phyloP scores from a whole-genome alignment of 768 basidiomycete species.

The Pilatotrama ljubarskyi region DNA sequence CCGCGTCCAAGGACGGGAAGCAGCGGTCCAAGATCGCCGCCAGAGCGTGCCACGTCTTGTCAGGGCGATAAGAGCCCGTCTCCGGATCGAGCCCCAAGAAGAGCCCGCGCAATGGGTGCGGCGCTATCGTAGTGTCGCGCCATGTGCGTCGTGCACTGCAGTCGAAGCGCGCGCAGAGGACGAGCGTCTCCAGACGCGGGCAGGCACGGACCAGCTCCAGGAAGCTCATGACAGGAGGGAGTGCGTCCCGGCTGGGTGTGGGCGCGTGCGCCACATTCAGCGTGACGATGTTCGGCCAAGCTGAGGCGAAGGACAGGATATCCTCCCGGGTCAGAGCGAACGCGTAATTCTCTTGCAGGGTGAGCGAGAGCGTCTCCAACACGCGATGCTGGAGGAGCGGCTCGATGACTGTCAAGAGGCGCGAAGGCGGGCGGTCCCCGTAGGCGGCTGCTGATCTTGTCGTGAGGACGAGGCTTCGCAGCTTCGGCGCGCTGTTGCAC shows the following conservation, averaged over 20 bases:
- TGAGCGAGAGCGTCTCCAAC: not conserved
- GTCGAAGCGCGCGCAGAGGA: conserved; percentile 7
- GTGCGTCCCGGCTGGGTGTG: not conserved
- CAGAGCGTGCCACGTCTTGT: conserved; percentile 8
- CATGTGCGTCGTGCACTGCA: not conserved
- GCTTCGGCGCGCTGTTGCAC: not conserved
- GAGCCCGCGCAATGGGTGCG: not conserved
- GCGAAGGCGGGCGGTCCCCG: conserved; percentile 5
- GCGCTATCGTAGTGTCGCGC: not conserved
- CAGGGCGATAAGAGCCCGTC: conserved; percentile 8
- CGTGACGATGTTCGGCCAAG: not conserved
- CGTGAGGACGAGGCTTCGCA: not conserved
- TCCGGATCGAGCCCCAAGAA: conserved; percentile 4
- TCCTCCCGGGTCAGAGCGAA: conserved; percentile 7
- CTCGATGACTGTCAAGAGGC: not conserved
- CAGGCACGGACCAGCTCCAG: not conserved
- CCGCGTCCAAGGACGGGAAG: not conserved
- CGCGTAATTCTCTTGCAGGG: conserved; percentile 2
- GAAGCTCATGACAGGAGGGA: not conserved
- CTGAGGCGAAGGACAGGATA: not conserved
- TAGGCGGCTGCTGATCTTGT: not conserved
- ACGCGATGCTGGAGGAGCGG: not conserved
- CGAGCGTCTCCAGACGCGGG: not conserved
- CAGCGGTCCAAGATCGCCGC: not conserved
- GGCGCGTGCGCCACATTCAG: conserved; percentile 8